These are phyloP conservation scores for Verticillium zaregamsianum DNA, from an alignment of 2,329 filamentous ascomycete genomes.

Conservation along the genomic window DNA sequence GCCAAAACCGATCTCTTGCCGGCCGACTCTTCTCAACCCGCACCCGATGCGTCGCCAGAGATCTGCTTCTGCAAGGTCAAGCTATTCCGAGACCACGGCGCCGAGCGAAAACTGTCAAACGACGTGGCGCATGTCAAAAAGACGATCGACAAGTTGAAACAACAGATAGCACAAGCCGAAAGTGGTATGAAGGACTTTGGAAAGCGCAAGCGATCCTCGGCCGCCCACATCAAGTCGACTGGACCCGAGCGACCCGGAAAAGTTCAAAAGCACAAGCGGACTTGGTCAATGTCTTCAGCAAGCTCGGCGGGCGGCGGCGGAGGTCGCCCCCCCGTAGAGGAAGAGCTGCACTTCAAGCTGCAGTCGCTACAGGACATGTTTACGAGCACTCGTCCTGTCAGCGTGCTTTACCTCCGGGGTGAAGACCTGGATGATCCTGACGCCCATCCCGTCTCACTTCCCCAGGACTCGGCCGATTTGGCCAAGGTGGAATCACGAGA, in stretches of 20 bases:
- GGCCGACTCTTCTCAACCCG: slow-evolving; percentile 43
- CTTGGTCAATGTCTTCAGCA: slow-evolving; percentile 88
- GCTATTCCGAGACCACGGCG: slow-evolving; percentile 92
- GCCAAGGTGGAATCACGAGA: slow-evolving; percentile 48
- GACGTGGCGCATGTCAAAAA: slow-evolving; percentile 95
- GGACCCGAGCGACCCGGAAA: slow-evolving; percentile 68
- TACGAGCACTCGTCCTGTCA: slow-evolving; percentile 74
- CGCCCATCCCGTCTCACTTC: slow-evolving; percentile 68
- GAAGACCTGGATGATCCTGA: slow-evolving; percentile 78
- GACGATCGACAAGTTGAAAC: slow-evolving; percentile 91
- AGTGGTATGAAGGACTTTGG: slow-evolving; percentile 63
- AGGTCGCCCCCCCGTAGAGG: slow-evolving; percentile 53
- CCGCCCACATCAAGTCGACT: slow-evolving; percentile 32
- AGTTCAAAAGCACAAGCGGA: slow-evolving; percentile 83
- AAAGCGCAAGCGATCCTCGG: slow-evolving; percentile 57
- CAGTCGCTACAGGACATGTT: slow-evolving; percentile 84
- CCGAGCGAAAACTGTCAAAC: slow-evolving; percentile 91
- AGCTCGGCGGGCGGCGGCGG: slow-evolving; percentile 52
- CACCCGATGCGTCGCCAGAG: slow-evolving; percentile 50
- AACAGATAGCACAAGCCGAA: slow-evolving; percentile 80
- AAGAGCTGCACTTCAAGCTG: slow-evolving; percentile 76
- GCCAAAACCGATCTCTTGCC: slow-evolving; percentile 76
- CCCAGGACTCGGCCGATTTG: slow-evolving; percentile 62
- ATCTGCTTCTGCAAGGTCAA: slow-evolving; percentile 96
- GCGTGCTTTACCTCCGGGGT: slow-evolving; percentile 72